Evolutionary conservation across 148 eudicot genomes (phyloP).

Genomic region (Gaultheria prostrata): DNA sequence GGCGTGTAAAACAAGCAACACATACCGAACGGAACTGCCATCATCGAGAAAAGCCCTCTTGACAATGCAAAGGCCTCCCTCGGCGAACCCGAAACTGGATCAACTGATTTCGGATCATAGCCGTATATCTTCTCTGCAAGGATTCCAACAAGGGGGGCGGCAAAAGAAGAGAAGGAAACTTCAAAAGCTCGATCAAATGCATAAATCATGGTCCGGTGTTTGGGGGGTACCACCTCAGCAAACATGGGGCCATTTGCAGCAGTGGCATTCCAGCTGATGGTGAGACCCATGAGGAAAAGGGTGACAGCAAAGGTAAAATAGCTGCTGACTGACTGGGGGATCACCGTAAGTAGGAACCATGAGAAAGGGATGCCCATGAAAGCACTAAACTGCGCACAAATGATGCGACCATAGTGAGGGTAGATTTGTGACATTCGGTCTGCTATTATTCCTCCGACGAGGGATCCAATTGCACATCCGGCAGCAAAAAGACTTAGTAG

Average conservation of each 20-base stretch:
- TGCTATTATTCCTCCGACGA: constrained; percentile 78
- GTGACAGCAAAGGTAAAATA: constrained; percentile 54
- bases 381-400: constrained; percentile 96
- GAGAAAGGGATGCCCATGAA: constrained; percentile 95
- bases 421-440: constrained; percentile 54
- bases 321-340: constrained; percentile 64
- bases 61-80: constrained; percentile 83
- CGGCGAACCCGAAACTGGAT: constrained; percentile 49
- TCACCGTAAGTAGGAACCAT: constrained; percentile 60
- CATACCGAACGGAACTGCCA: constrained; percentile 87
- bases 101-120: constrained; percentile 65
- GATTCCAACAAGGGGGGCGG: constrained; percentile 92
- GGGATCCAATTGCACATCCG: constrained; percentile 73
- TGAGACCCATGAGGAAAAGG: constrained; percentile 79
- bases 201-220: constrained; percentile 91
- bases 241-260: constrained; percentile 91
- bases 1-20: constrained; percentile 86
- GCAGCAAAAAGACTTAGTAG: constrained; percentile 75
- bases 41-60: constrained; percentile 82
- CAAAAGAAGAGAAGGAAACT: constrained; percentile 89
- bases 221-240: constrained; percentile 86
- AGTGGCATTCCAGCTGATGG: constrained; percentile 82
- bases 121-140: constrained; percentile 87
- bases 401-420: constrained; percentile 72
- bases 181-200: constrained; percentile 95